Evolutionary conservation across 805 yeast genomes (phyloP).

Genomic region (Grigorovia transvaalensis): DNA sequence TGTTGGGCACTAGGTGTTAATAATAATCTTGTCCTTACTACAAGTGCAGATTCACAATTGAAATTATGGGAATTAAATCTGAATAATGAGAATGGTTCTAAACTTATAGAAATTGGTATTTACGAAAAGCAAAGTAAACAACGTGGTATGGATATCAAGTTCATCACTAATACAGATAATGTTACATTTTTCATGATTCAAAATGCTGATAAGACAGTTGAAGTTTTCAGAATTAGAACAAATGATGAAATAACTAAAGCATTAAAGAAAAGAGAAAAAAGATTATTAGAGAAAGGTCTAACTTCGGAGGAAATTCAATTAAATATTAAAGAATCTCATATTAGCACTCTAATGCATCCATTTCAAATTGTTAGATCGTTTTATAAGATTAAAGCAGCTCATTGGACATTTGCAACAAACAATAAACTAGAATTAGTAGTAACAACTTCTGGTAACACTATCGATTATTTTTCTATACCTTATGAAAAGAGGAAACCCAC

Average conservation of each 20-base stretch:
- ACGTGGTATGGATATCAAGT: slow-evolving; percentile 52
- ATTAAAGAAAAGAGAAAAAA: slow-evolving; percentile 60
- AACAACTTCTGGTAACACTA: slow-evolving; percentile 60
- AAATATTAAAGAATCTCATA: slow-evolving; percentile 37
- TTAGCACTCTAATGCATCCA: slow-evolving; percentile 55
- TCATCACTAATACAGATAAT: slow-evolving; percentile 27
- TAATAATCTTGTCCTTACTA: slow-evolving; percentile 45
- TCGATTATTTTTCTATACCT: slow-evolving; percentile 60
- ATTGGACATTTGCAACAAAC: slow-evolving; percentile 46
- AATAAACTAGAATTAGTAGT: slow-evolving; percentile 50
- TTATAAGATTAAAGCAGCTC: slow-evolving; percentile 52
- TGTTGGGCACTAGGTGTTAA: slow-evolving; percentile 73
- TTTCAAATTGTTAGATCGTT: slow-evolving; percentile 55
- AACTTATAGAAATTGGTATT: slow-evolving; percentile 49
- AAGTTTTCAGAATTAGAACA: slow-evolving; percentile 66
- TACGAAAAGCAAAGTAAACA: slow-evolving; percentile 70
- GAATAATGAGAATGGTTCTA: slow-evolving; percentile 33
- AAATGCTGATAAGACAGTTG: slow-evolving; percentile 72
- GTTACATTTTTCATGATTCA: slow-evolving; percentile 49
- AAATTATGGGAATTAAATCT: slow-evolving; percentile 75
- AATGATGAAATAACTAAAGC: slow-evolving; percentile 74
- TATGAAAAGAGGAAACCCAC: slow-evolving; percentile 43
- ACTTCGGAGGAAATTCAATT: slow-evolving; percentile 47
- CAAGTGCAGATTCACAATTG: slow-evolving; percentile 72
- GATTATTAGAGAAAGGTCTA: slow-evolving; percentile 64